phyloP scores from a whole-genome alignment of 306 rosid genomes.

The Prinsepia uniflora region DNA sequence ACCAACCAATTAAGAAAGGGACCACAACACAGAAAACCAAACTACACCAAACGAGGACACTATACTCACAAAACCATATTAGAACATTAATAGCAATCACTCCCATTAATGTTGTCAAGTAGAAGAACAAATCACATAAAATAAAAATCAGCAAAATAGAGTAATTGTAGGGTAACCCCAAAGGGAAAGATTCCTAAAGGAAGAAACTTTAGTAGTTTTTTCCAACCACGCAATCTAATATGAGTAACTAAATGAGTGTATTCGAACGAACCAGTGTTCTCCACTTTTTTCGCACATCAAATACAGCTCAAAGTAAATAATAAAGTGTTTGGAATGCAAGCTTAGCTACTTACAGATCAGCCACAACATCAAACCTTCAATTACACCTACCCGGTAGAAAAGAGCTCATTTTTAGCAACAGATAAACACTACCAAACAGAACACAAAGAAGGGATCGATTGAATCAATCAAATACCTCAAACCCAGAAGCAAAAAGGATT shows the following conservation, averaged over 20 bases:
- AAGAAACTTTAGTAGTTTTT: not conserved
- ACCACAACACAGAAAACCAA: not conserved
- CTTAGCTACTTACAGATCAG: not conserved
- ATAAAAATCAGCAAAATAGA: not conserved
- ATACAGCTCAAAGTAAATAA: not conserved
- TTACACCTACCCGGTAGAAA: constrained; percentile 1
- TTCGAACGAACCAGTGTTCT: not conserved
- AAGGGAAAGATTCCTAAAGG: not conserved
- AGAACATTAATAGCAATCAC: not conserved
- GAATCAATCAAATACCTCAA: constrained; percentile 5
- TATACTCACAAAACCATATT: not conserved
- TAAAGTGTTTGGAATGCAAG: not conserved
- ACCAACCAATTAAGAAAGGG: not conserved
- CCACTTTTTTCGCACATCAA: not conserved
- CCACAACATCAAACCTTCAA: not conserved
- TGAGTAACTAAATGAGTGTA: not conserved
- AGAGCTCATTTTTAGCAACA: constrained; percentile 7
- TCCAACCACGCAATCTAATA: not conserved
- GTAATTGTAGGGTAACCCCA: not conserved
- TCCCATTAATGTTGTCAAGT: not conserved
- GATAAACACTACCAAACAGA: not conserved
- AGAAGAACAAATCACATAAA: not conserved
- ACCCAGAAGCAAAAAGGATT: constrained; percentile 10
- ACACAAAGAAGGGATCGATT: not conserved
- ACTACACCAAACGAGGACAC: constrained; percentile 2